Evolutionary conservation across 129 eudicot species (phyloP).

Genomic region (Chrysanthemum seticuspe): DNA sequence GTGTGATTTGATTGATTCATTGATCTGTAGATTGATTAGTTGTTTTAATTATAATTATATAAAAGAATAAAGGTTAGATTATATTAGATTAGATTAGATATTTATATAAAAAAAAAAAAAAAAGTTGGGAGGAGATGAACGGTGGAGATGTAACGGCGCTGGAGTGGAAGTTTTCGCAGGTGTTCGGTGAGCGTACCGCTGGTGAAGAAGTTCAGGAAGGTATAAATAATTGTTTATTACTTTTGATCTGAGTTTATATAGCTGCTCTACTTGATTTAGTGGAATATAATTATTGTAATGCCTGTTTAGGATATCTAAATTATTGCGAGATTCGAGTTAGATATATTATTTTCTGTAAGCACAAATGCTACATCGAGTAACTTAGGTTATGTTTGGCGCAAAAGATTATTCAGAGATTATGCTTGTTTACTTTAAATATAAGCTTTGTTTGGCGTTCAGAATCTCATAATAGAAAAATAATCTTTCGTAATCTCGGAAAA

Average conservation of each 20-base stretch:
- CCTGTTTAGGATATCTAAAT: conserved; percentile 8
- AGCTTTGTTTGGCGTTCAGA: background rate
- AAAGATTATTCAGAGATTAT: too few species aligned
- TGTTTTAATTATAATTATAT: too few species aligned
- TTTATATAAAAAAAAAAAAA: background rate
- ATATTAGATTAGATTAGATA: conserved; percentile 1
- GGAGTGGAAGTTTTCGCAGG: conserved; percentile 88
- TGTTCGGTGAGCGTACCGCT: conserved; percentile 66
- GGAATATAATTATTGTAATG: background rate
- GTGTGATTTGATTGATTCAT: too few species aligned
- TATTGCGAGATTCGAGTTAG: background rate
- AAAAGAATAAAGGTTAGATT: background rate
- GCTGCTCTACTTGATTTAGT: conserved; percentile 16
- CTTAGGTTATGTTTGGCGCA: background rate
- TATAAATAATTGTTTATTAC: conserved; percentile 16
- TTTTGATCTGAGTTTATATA: conserved; percentile 22
- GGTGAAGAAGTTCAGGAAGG: conserved; percentile 78
- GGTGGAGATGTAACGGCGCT: conserved; percentile 66
- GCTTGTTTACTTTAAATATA: too few species aligned
- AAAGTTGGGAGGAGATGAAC: conserved; percentile 38
- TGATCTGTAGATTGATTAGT: too few species aligned
- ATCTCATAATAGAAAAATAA: too few species aligned
- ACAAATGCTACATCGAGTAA: background rate
- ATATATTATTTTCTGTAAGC: background rate
- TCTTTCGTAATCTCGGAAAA: too few species aligned